Evolutionary conservation across 2,329 filamentous ascomycete species (phyloP).

Genomic region (Monascus ruber): DNA sequence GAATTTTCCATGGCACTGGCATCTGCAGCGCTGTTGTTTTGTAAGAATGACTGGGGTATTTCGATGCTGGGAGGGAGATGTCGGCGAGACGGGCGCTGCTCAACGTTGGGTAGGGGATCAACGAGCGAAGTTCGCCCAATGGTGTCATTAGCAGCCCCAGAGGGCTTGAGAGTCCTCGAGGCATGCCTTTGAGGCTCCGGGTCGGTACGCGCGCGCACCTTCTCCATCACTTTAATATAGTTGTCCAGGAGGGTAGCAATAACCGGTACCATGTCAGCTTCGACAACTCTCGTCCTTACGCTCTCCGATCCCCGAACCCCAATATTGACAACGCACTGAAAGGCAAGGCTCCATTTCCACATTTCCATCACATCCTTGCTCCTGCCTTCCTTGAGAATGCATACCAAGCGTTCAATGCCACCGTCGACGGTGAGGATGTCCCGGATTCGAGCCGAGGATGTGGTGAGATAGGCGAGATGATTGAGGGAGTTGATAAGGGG

Average conservation of each 20-base stretch:
- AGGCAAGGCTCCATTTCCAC: constrained; percentile 99
- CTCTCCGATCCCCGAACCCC: constrained; percentile 90
- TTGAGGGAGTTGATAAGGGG: constrained; percentile 98
- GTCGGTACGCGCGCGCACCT: constrained; percentile 76
- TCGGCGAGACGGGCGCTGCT: constrained; percentile 54
- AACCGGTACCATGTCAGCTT: constrained; percentile 97
- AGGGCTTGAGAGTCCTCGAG: constrained; percentile 19
- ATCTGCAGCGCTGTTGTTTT: constrained; percentile 37
- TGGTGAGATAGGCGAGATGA: constrained; percentile 95
- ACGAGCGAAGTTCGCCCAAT: constrained; percentile 24
- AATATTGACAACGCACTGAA: constrained; percentile 98
- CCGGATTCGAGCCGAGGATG: constrained; percentile 90
- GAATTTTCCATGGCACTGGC: constrained; percentile 48
- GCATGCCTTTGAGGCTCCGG: constrained; percentile 53
- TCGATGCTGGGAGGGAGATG: constrained; percentile 79
- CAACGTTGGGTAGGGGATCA: constrained; percentile 43
- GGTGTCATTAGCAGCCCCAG: constrained; percentile 13
- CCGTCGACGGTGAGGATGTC: constrained; percentile 98
- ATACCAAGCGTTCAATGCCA: constrained; percentile 89
- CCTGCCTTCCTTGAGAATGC: constrained; percentile 92
- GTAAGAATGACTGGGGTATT: constrained; percentile 51
- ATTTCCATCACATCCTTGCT: constrained; percentile 99
- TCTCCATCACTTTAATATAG: constrained; percentile 93
- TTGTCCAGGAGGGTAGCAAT: constrained; percentile 97
- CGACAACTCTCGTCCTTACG: constrained; percentile 87